Conservation (phyloP, 169 alveolate genomes). For the Plasmodium inui region DNA sequence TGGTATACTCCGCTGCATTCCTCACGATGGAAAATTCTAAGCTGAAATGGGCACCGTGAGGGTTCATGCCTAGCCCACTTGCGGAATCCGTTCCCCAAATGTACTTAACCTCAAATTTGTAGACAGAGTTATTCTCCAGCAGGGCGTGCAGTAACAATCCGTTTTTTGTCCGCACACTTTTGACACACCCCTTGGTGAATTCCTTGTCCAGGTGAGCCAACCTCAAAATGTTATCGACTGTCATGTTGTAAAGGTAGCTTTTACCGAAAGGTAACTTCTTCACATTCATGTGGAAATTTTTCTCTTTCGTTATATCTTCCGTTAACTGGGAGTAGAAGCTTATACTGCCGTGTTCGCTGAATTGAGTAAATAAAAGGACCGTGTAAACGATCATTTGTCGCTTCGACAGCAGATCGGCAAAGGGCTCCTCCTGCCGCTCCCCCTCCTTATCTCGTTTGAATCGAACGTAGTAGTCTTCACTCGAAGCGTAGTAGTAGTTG, state of each 20-base stretch:
- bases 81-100: neutral
- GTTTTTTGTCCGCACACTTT: conserved; percentile 14
- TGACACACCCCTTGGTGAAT: conserved; percentile 8
- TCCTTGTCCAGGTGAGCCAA: neutral
- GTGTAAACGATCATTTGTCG: neutral
- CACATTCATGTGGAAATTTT: conserved; percentile 29
- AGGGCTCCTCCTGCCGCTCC: no score
- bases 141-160: conserved; percentile 16
- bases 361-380: conserved; percentile 31
- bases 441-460: neutral
- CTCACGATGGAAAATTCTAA: conserved; percentile 28
- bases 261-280: conserved; percentile 10
- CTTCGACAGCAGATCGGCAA: neutral
- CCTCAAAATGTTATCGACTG: conserved; percentile 5
- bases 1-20: neutral
- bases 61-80: no score
- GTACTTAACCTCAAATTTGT: conserved; percentile 16
- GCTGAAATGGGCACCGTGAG: conserved; percentile 8
- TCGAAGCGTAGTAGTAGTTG: conserved; percentile 29
- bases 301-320: neutral
- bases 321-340: conserved; percentile 31
- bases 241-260: conserved; percentile 24
- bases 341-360: conserved; percentile 26
- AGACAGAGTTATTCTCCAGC: conserved; percentile 23
- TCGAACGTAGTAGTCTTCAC: conserved; percentile 14